Base-by-base conservation (phyloP, 2,329 filamentous ascomycete genomes). In the Ilyonectria destructans region DNA sequence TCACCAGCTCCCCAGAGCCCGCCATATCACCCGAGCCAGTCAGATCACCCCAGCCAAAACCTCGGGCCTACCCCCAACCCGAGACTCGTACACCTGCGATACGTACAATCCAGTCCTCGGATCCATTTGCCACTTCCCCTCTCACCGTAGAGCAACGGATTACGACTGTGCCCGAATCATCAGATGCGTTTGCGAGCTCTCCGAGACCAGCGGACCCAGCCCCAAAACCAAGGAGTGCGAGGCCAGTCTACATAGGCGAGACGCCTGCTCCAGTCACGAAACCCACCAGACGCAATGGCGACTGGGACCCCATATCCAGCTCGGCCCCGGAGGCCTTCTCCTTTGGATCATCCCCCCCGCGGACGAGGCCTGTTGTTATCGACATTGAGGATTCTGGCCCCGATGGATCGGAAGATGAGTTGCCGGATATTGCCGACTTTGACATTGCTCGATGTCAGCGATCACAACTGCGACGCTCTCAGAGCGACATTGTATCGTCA, bases 301-400 rank as follows among this genome's bases (percentile, higher is more conserved):
- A 78, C 0, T 87, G 85, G 85, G 85, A 87, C 71, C 85, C 85
- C 0, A 88, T 88, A 58, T 88, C 86, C 0, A 88, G 86, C 73
- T 88, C 85, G 1, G 85, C 85, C 4, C 86, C 86, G 1, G 82
- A 87, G 52, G 64, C 65, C 3, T 58, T 69, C 12, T 70, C 69
- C 0, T 77, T 72, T 21, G 63, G 60, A 46, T 77, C 72, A 0
- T 72, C 68, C 3, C 66, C 71, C 10, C 62, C 73, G 2, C 67
- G 64, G 17, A 62, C 54, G 62, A 74, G 55, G 13, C 63, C 51
- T 6, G 45, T 64, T 1, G 74, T 83, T 1, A 84, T 85, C 31
- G 74, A 77, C 29, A 74, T 85, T 21, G 82, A 80, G 19, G 78
- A 82, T 35, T 79, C 80, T 0, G 78, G 79, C 2, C 69, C 70